phyloP scores from a whole-genome alignment of 129 eudicot species.

The Arctium minus region DNA sequence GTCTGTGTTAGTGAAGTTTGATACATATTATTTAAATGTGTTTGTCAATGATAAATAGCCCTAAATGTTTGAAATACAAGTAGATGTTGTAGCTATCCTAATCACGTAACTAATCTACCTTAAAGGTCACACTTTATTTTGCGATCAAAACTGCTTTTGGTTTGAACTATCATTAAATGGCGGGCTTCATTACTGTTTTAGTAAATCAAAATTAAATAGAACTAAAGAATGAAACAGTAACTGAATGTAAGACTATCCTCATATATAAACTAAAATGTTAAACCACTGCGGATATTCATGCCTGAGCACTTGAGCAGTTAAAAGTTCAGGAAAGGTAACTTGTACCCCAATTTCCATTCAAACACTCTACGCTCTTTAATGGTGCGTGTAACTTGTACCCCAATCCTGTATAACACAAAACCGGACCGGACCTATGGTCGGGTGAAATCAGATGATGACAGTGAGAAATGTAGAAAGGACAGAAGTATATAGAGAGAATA shows the following conservation, averaged over 20 bases:
- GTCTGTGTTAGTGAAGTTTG: conserved; percentile 4
- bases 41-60: neutral
- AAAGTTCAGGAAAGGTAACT: too few species aligned
- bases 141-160: neutral
- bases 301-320: neutral
- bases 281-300: neutral
- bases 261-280: neutral
- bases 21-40: neutral
- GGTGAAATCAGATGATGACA: too few species aligned
- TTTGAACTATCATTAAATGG: neutral
- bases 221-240: neutral
- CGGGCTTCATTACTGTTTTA: neutral
- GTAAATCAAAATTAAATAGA: neutral
- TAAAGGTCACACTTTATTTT: too few species aligned
- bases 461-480: too few species aligned
- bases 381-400: too few species aligned
- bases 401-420: too few species aligned
- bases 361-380: too few species aligned
- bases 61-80: conserved; percentile 1
- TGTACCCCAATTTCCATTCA: too few species aligned
- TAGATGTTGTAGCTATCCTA: neutral
- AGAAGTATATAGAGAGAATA: too few species aligned
- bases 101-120: neutral
- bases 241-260: neutral
- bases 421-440: too few species aligned